These are phyloP conservation scores for Penicillium desertorum DNA, from an alignment of 495 filamentous ascomycete genomes.

Conservation along the genomic window DNA sequence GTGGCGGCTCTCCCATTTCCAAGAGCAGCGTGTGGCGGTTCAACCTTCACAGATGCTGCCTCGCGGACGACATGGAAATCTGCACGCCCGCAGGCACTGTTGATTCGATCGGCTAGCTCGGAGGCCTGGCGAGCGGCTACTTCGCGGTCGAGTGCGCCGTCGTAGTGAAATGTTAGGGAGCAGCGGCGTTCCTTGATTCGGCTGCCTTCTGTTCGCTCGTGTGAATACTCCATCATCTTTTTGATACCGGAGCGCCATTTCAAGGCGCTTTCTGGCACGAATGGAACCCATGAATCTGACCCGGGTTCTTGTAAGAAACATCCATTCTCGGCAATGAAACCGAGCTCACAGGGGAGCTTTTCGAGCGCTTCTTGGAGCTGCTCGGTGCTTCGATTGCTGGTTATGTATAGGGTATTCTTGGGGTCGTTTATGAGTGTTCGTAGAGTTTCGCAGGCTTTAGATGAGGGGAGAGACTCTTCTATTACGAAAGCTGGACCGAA, in stretches of 20 bases:
- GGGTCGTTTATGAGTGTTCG: slow-evolving; percentile 66
- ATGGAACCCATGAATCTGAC: slow-evolving; percentile 61
- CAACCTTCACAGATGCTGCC: slow-evolving; percentile 68
- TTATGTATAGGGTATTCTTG: slow-evolving; percentile 77
- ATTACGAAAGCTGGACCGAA: slow-evolving; percentile 58
- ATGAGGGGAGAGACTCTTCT: slow-evolving; percentile 35
- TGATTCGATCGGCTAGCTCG: slow-evolving; percentile 84
- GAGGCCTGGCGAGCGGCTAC: slow-evolving; percentile 69
- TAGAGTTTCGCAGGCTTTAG: slow-evolving; percentile 65
- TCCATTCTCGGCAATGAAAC: slow-evolving; percentile 86
- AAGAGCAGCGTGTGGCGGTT: slow-evolving; percentile 75
- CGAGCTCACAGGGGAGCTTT: slow-evolving; percentile 60
- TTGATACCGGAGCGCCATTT: slow-evolving; percentile 72
- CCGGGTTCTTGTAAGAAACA: slow-evolving; percentile 69
- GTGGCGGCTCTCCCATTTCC: slow-evolving; percentile 56
- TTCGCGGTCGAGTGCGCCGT: slow-evolving; percentile 65
- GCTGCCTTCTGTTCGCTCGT: slow-evolving; percentile 79
- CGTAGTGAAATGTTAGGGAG: slow-evolving; percentile 76
- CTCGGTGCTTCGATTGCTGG: slow-evolving; percentile 73
- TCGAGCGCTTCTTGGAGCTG: slow-evolving; percentile 70
- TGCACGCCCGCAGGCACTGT: slow-evolving; percentile 75
- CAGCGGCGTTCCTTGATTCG: slow-evolving; percentile 75
- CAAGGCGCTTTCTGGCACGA: slow-evolving; percentile 60
- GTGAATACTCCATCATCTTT: slow-evolving; percentile 75
- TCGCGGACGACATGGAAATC: slow-evolving; percentile 74